Percentiles rank a stretch among this genome's conserved stretches.
Conservation (phyloP, 805 yeast species). For the Saccharomycopsis sp. region DNA sequence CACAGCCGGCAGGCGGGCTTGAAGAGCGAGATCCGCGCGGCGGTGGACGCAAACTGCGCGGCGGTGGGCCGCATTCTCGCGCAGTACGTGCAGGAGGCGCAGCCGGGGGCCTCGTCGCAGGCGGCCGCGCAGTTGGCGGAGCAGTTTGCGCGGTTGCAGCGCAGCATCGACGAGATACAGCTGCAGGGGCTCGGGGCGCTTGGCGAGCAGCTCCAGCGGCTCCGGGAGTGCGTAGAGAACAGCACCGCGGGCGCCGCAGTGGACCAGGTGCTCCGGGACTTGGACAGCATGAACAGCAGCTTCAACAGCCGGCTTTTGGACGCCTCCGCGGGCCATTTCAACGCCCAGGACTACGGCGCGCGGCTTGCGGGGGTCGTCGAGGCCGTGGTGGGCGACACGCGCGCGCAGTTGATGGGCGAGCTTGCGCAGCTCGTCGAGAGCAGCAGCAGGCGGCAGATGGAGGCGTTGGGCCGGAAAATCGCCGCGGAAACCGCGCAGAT, state of each 20-base stretch:
- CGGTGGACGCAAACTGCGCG: conserved; percentile 17
- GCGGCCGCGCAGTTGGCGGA: background rate
- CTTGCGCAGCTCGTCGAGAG: conserved; percentile 18
- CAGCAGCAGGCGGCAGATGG: conserved; percentile 19
- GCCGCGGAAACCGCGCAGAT: conserved; percentile 1
- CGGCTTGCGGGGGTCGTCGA: background rate
- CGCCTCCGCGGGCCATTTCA: background rate
- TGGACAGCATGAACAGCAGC: conserved; percentile 4
- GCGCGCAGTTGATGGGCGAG: background rate
- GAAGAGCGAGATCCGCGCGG: conserved; percentile 18
- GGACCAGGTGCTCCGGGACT: background rate
- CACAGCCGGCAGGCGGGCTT: conserved; percentile 24
- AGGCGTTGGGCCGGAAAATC: conserved; percentile 15
- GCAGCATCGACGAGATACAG: conserved; percentile 3
- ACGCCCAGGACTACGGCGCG: background rate
- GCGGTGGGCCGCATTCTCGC: conserved; percentile 10
- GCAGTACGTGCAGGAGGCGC: background rate
- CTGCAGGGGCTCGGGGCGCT: background rate
- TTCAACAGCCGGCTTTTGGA: background rate
- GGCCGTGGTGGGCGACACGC: background rate
- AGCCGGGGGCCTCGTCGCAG: background rate
- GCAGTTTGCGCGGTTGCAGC: conserved; percentile 5
- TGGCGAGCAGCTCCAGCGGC: background rate
- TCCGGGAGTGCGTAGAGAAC: background rate
- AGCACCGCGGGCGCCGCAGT: conserved; percentile 2